Conservation (phyloP, 1,284 basidiomycete species). For the Cutaneotrichosporon sp. region DNA sequence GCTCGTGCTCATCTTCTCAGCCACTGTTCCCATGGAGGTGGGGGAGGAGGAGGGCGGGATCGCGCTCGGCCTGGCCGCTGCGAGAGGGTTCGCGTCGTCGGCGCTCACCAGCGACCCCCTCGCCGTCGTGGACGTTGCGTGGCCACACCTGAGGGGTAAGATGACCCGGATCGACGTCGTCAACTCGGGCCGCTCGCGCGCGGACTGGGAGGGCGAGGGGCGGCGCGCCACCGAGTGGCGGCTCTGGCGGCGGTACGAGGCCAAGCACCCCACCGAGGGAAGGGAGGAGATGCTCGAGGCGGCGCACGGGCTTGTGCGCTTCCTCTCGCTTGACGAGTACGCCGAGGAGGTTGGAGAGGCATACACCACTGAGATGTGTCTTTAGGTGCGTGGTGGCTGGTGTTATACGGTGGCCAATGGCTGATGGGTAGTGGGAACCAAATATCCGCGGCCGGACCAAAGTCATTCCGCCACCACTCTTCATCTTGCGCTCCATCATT, state of each 20-base stretch:
- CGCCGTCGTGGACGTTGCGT: neutral
- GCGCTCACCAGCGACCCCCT: neutral
- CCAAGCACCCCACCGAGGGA: neutral
- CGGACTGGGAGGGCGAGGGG: neutral
- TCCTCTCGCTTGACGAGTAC: slow-evolving; percentile 1
- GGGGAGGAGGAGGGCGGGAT: neutral
- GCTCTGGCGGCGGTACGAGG: neutral
- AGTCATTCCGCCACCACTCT: too few species aligned
- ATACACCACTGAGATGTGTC: neutral
- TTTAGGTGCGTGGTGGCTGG: neutral
- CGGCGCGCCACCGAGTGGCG: neutral
- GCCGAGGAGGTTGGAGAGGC: neutral
- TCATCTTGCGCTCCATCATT: too few species aligned
- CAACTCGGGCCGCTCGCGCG: neutral
- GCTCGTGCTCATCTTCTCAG: neutral
- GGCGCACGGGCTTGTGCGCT: neutral
- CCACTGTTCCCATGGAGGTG: neutral
- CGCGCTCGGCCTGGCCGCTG: neutral
- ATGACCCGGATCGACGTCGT: neutral
- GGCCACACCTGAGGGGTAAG: neutral
- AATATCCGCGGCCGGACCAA: neutral
- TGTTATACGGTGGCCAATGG: too few species aligned
- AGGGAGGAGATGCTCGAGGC: neutral
- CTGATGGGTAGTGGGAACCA: neutral
- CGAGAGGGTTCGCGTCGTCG: neutral